Evolutionary conservation across 192 early-diverging fungal species (phyloP).

Genomic region (Ramicandelaber brevisporus): DNA sequence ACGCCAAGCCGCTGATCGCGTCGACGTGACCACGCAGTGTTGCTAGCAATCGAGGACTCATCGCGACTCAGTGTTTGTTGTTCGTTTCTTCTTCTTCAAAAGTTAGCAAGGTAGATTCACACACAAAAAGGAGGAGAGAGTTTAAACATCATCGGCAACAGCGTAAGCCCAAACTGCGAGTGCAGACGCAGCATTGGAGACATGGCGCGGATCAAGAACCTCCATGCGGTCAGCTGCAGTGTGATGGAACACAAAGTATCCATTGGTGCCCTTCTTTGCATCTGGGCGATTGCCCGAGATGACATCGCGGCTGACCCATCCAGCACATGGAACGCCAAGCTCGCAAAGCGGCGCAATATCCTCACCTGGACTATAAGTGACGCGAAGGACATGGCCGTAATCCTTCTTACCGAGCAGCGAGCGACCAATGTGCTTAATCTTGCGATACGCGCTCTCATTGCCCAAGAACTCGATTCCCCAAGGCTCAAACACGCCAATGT

Average conservation of each 20-base stretch:
- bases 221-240: constrained; percentile 22
- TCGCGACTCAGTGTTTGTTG: too few species aligned
- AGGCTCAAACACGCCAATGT: constrained; percentile 31
- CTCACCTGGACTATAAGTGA: constrained; percentile 12
- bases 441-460: constrained; percentile 5
- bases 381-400: constrained; percentile 13
- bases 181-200: constrained; percentile 24
- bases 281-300: constrained; percentile 12
- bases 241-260: constrained; percentile 33
- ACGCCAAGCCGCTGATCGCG: too few species aligned
- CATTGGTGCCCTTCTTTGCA: constrained; percentile 12
- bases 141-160: too few species aligned
- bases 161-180: constrained; percentile 30
- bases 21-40: too few species aligned
- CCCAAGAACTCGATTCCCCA: constrained; percentile 22
- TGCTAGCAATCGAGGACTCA: too few species aligned
- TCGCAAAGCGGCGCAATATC: constrained; percentile 24
- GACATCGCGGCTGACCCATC: constrained; percentile 15
- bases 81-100: too few species aligned
- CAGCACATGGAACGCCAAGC: constrained; percentile 26
- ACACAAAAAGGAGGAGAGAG: too few species aligned
- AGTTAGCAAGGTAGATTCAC: too few species aligned
- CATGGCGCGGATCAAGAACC: constrained; percentile 21
- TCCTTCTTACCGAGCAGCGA: constrained; percentile 11
- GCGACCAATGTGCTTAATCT: constrained; percentile 8